phyloP scores from a whole-genome alignment of 1,284 basidiomycete species.

The Earliella scabrosa region DNA sequence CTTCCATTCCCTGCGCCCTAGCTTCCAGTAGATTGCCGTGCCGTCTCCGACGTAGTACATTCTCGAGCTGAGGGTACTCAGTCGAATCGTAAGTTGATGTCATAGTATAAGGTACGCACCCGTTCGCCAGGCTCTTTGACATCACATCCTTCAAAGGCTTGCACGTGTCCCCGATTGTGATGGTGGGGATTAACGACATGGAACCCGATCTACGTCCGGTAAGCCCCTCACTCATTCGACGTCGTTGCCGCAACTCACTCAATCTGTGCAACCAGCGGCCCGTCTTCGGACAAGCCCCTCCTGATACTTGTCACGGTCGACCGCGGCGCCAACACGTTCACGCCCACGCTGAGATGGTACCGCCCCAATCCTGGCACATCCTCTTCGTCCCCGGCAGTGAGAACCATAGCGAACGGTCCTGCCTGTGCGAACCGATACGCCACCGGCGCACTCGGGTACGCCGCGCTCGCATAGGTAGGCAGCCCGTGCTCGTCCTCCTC shows the following conservation, averaged over 20 bases:
- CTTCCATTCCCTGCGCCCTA: constrained; percentile 28
- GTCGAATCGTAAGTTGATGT: neutral
- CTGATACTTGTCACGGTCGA: constrained; percentile 28
- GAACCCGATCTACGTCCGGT: constrained; percentile 21
- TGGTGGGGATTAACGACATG: constrained; percentile 19
- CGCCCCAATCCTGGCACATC: constrained; percentile 4
- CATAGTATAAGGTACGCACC: constrained; percentile 15
- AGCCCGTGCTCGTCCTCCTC: constrained; percentile 23
- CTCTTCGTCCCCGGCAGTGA: constrained; percentile 17
- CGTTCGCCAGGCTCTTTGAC: constrained; percentile 26
- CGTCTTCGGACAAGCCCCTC: constrained; percentile 25
- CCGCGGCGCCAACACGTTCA: constrained; percentile 33
- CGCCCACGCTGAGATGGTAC: constrained; percentile 32
- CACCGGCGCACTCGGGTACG: constrained; percentile 16
- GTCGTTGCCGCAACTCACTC: constrained; percentile 26
- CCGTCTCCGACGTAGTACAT: constrained; percentile 28
- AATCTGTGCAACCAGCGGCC: constrained; percentile 29
- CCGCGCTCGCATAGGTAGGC: constrained; percentile 26
- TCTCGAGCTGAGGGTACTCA: constrained; percentile 17
- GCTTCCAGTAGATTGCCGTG: constrained; percentile 29
- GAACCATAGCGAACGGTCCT: constrained; percentile 31
- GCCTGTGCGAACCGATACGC: constrained; percentile 29
- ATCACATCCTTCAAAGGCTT: constrained; percentile 26
- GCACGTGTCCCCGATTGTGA: constrained; percentile 25
- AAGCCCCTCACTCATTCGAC: neutral